Evolutionary conservation across 352 stramenopile genomes (phyloP), one percentile per base, ranked within the genome.

Genomic region (Phytophthora crassamura): DNA sequence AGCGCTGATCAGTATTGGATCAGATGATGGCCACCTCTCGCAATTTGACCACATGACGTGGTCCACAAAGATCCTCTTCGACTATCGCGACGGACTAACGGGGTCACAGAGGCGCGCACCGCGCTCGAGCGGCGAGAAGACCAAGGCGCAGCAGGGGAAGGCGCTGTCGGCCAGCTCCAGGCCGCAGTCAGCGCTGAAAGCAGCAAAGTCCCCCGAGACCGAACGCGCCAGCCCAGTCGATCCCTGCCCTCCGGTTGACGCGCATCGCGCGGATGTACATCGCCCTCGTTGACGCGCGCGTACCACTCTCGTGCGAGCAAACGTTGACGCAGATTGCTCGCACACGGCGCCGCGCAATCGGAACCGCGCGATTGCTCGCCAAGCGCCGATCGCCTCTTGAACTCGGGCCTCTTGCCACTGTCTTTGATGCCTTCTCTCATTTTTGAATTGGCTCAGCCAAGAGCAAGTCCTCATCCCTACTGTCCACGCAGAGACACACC

Each of bases 291-390:
- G 50, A 58, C 50, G 12, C 36, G 50, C 36, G n/a, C 9, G 22
- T 59, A 30, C 52, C 30, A 59, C 52, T 59, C 28, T 49, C 18
- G 36, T 50, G 52, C n/a, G 52, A 34, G 55, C 55, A 63, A 63
- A 47, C 55, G 18, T 3, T 5, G 2, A 18, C 5, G 9, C 5
- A 12, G 57, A 59, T 59, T 50, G 57, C 46, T 59, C 57, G 46
- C 57, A 30, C 25, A 30, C 53, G 39, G 41, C 28, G 14, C 30
- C 15, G 41, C 41, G 30, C 45, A 32, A 11, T 42, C 41, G 30
- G 20, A 32, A 11, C 33, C 34, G 5, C 34, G 33, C 49, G 28
- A 36, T 9, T 8, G 39, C 39, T 50, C 41, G 25, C 41, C 54
- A 54, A 22, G 7, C 10, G 32, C 33, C 43, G 22, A 22, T 38